These are phyloP conservation scores for Aegle marmelos DNA, from an alignment of 345 rosid species.

Conservation along the genomic window DNA sequence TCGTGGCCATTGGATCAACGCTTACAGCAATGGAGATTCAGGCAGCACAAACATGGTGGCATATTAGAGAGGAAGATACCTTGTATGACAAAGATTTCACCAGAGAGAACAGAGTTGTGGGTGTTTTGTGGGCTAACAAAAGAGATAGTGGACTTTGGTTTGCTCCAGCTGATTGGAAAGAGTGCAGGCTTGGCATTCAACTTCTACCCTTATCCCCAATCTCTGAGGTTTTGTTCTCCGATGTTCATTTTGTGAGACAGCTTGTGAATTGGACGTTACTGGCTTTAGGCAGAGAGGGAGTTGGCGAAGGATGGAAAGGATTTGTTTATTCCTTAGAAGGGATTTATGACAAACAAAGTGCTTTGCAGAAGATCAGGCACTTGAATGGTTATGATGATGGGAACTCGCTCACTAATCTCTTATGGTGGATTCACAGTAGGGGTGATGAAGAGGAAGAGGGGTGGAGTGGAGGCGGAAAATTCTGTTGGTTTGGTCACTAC, in stretches of 20 bases:
- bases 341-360: constrained; percentile 56
- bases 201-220: constrained; percentile 68
- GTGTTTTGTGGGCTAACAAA: constrained; percentile 85
- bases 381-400: constrained; percentile 71
- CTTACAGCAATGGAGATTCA: constrained; percentile 79
- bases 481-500: constrained; percentile 70
- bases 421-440: constrained; percentile 95
- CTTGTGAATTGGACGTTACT: constrained; percentile 85
- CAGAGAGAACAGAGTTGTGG: constrained; percentile 72
- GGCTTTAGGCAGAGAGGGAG: constrained; percentile 61
- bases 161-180: constrained; percentile 75
- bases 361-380: constrained; percentile 54
- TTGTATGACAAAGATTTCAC: constrained; percentile 63
- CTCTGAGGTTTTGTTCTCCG: constrained; percentile 69
- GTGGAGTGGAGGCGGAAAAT: constrained; percentile 48
- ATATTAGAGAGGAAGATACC: constrained; percentile 59
- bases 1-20: constrained; percentile 60
- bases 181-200: constrained; percentile 89
- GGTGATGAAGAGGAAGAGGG: constrained; percentile 33
- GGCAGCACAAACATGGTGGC: constrained; percentile 94
- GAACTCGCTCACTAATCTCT: constrained; percentile 67
- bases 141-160: constrained; percentile 95
- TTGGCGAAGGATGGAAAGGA: constrained; percentile 95
- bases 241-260: constrained; percentile 47
- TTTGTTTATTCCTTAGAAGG: constrained; percentile 81